These are phyloP conservation scores for Entomortierella parvispora DNA, from an alignment of 192 early-diverging fungal species.

Conservation along the genomic window DNA sequence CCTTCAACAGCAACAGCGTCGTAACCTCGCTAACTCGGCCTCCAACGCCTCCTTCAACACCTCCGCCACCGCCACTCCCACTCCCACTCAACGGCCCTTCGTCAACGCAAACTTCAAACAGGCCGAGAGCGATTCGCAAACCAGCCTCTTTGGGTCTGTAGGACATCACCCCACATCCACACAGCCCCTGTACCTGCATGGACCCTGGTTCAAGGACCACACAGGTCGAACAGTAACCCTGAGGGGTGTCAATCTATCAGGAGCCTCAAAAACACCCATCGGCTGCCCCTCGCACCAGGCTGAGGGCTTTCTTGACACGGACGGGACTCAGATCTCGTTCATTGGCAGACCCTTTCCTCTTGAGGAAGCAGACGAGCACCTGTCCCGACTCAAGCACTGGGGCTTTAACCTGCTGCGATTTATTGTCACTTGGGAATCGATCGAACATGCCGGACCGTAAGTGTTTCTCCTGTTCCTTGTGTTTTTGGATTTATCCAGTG, in stretches of 20 bases:
- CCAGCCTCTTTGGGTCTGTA: slow-evolving; percentile 21
- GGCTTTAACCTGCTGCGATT: slow-evolving; percentile 81
- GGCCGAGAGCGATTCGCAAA: neutral
- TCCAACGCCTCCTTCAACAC: slow-evolving; percentile 39
- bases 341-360: slow-evolving; percentile 79
- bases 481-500: neutral
- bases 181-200: slow-evolving; percentile 22
- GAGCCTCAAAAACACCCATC: slow-evolving; percentile 62
- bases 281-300: slow-evolving; percentile 54
- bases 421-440: slow-evolving; percentile 80
- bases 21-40: slow-evolving; percentile 23
- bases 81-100: slow-evolving; percentile 21
- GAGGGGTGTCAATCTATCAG: slow-evolving; percentile 65
- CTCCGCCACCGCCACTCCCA: slow-evolving; percentile 16
- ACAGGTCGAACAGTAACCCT: slow-evolving; percentile 61
- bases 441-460: slow-evolving; percentile 72
- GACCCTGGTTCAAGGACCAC: slow-evolving; percentile 61
- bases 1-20: slow-evolving; percentile 6
- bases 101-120: slow-evolving; percentile 18
- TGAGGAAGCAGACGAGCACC: slow-evolving; percentile 77
- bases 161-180: slow-evolving; percentile 46
- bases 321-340: slow-evolving; percentile 69
- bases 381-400: slow-evolving; percentile 69
- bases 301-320: slow-evolving; percentile 64
- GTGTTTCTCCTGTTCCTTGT: slow-evolving; percentile 17